Evolutionary conservation across 768 basidiomycete species (phyloP).

Genomic region (Lactarius pseudohatsudake): DNA sequence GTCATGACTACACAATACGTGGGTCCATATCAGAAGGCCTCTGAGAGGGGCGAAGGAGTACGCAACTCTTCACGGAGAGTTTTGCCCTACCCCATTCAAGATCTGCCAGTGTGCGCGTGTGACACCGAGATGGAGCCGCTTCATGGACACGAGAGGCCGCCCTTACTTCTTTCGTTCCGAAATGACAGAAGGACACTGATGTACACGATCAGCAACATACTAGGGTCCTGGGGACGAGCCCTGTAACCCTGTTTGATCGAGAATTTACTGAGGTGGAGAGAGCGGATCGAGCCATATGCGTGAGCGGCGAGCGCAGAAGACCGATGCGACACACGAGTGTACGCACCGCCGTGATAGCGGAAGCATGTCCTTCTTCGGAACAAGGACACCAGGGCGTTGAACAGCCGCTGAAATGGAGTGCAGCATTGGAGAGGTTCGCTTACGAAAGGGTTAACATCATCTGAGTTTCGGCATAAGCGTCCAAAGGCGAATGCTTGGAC

Average conservation of each 20-base stretch:
- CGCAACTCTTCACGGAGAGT: conserved; percentile 2
- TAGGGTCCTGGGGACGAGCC: not conserved
- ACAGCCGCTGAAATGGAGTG: conserved; percentile 7
- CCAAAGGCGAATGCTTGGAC: not conserved
- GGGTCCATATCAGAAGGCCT: conserved; percentile 11
- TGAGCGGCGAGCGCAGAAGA: conserved; percentile 6
- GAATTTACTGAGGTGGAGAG: not conserved
- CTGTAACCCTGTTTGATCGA: not conserved
- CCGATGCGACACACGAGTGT: conserved; percentile 4
- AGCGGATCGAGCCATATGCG: conserved; percentile 13
- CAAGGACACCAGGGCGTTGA: conserved; percentile 6
- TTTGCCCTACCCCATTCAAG: conserved; percentile 11
- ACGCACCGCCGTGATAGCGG: conserved; percentile 1
- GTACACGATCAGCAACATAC: conserved; percentile 11
- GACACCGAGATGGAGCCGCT: conserved; percentile 15
- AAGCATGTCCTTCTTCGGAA: conserved; percentile 7
- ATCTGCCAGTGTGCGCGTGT: conserved; percentile 7
- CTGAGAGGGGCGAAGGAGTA: not conserved
- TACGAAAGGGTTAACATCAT: conserved; percentile 10
- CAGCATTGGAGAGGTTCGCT: not conserved
- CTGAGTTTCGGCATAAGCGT: not conserved
- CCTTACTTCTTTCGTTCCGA: conserved; percentile 9
- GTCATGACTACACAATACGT: not conserved
- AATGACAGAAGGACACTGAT: conserved; percentile 9
- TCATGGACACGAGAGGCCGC: not conserved